Evolutionary conservation across 306 rosid genomes (phyloP), one percentile per base, ranked within the genome.

Genomic region (Senna siamea): DNA sequence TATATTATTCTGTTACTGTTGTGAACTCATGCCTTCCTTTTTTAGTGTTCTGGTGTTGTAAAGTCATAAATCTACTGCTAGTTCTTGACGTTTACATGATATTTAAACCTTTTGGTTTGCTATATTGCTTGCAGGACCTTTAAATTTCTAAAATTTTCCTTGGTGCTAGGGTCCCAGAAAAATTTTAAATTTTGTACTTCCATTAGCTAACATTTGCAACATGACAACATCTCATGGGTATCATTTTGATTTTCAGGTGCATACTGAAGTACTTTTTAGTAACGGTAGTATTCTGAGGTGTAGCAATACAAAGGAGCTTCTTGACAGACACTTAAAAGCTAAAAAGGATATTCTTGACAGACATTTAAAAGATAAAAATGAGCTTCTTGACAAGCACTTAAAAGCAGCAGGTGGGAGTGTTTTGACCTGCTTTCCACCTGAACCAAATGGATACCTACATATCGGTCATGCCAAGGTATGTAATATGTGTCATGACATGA

Each of bases 381-480:
- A 53, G n/a, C 87, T 89, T 69, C 99, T 94, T 61, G 92, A 88
- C 53, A 94, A 87, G 70, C 96, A 94, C 90, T 81, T 94, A 50
- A 84, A 78, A 50, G 80, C 69, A 75, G 87, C 93, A 0, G 87
- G 89, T 41, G 89, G 96, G 62, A 90, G 77, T 86, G 97, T 95
- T 70, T 76, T 82, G 72, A 88, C 99, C 69, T 98, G 99, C n/a
- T 95, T 95, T 86, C 99, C 99, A 64, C 99, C 99, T 38, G 99
- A 95, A 78, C 99, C 99, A 19, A 95, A 95, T 86, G 99, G 99
- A 44, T 95, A 85, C 88, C 85, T 95, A 48, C 99, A 95, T 83
- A 95, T 95, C 67, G 97, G 99, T 81, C 99, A 95, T 80, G 98
- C 99, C 65, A 95, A 95, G 97, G 99, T 87, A 71, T 58, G 65